Evolutionary conservation across 257 asterid species (phyloP).

Genomic region (Capsicum baccatum): DNA sequence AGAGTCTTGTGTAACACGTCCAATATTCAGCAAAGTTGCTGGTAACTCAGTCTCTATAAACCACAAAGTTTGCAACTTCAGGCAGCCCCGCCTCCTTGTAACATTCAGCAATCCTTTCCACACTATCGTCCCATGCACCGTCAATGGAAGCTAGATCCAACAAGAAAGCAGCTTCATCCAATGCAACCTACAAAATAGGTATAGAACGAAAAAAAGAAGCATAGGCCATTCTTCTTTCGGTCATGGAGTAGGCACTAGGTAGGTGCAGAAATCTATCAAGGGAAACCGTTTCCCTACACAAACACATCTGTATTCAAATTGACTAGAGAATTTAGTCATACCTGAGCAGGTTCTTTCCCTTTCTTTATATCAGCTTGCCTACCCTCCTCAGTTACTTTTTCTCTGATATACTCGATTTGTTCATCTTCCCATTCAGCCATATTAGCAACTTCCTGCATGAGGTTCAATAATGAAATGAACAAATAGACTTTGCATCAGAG

Average conservation of each 20-base stretch:
- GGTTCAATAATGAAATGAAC: not conserved
- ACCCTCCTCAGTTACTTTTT: slow-evolving; percentile 86
- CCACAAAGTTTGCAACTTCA: slow-evolving; percentile 75
- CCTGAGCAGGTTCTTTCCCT: slow-evolving; percentile 96
- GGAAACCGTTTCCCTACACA: not conserved
- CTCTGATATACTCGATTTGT: slow-evolving; percentile 90
- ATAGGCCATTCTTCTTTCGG: not conserved
- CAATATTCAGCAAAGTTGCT: not conserved
- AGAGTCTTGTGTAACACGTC: not conserved
- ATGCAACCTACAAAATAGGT: slow-evolving; percentile 56
- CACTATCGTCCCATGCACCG: slow-evolving; percentile 77
- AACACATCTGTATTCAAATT: not conserved
- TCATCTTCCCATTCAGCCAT: slow-evolving; percentile 96
- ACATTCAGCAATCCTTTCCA: slow-evolving; percentile 75
- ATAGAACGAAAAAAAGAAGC: slow-evolving; percentile 10
- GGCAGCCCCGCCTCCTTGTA: slow-evolving; percentile 75
- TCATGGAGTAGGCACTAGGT: not conserved
- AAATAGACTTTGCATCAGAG: not conserved
- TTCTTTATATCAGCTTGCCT: slow-evolving; percentile 79
- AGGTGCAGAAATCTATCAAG: not conserved
- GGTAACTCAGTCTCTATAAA: slow-evolving; percentile 55
- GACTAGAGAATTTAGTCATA: slow-evolving; percentile 26
- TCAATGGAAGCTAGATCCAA: slow-evolving; percentile 93
- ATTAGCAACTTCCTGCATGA: slow-evolving; percentile 75
- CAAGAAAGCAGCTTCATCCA: slow-evolving; percentile 95